Conservation (phyloP, 371 early-diverging fungal species). For the Saksenaea vasiformis region DNA sequence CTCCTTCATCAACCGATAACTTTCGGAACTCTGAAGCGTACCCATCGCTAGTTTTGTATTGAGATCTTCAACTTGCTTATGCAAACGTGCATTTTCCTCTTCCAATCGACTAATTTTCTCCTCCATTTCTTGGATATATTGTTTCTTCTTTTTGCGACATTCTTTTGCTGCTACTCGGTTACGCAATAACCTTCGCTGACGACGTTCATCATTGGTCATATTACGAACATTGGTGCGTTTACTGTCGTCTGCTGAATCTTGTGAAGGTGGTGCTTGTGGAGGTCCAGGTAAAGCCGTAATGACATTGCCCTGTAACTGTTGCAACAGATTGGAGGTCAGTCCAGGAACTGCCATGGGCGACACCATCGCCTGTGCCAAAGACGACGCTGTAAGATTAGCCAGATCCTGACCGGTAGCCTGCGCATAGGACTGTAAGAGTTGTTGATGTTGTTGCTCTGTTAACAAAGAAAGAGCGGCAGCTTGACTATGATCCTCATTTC, state of each 20-base stretch:
- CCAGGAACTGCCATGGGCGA: constrained; percentile 49
- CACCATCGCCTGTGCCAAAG: constrained; percentile 56
- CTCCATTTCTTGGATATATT: constrained; percentile 73
- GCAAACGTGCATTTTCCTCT: constrained; percentile 62
- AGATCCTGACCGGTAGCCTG: constrained; percentile 50
- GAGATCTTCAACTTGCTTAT: constrained; percentile 68
- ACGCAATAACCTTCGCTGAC: constrained; percentile 74
- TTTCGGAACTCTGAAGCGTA: constrained; percentile 60
- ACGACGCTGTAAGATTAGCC: constrained; percentile 46
- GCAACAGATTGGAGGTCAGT: constrained; percentile 28
- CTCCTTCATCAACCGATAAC: constrained; percentile 62
- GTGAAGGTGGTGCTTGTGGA: constrained; percentile 16
- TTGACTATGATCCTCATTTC: background rate
- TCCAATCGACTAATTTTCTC: constrained; percentile 63
- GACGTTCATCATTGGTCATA: constrained; percentile 69
- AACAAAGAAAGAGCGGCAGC: constrained; percentile 19
- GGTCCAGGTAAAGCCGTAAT: constrained; percentile 53
- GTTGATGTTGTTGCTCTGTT: constrained; percentile 34
- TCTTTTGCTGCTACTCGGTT: constrained; percentile 84
- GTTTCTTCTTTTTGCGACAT: constrained; percentile 84
- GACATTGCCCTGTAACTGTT: constrained; percentile 37
- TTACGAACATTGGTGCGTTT: constrained; percentile 24
- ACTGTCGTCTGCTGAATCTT: background rate
- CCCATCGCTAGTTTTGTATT: constrained; percentile 65
- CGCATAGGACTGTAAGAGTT: constrained; percentile 44